Evolutionary conservation across 1,284 basidiomycete genomes (phyloP), one percentile per base, ranked within the genome.

Genomic region (Ustilago loliicola): DNA sequence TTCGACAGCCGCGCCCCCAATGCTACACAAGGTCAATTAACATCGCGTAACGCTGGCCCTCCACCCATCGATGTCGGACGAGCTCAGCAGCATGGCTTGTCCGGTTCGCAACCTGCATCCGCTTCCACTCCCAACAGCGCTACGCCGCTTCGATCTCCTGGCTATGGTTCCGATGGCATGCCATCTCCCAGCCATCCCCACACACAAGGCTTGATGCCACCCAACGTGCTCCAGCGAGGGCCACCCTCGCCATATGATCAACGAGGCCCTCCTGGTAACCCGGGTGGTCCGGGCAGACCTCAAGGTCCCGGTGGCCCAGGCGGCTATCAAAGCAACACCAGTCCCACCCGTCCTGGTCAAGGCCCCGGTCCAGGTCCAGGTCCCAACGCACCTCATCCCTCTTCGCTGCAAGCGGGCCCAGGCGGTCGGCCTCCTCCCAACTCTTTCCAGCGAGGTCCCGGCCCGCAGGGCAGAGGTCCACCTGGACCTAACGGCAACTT

Each of bases 221-320:
- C 75, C 3, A 73, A 73, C 27, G 67, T 77, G 23, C 59, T 77
- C 13, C 75, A 77, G 40, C 61, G 74, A 45, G 74, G 74, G 1
- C 66, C 74, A 7, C 74, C 73, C n/a, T 64, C 61, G 17, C 61
- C 68, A 2, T 64, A 71, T 25, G 65, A 52, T 7, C 67, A 66
- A 27, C 47, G 54, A 50, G 61, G 66, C 21, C 55, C 54, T 50
- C 69, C 23, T 10, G 51, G 50, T n/a, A 30, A 23, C 7, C 48
- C 59, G 21, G 32, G 36, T 48, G 53, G 53, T 36, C 45, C 53
- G 1, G 27, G 40, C 42, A 61, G 62, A n/a, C 53, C 66, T 25
- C 40, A 29, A 19, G 57, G 52, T 34, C 56, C 61, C 15, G 47
- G 34, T 21, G 54, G 42, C 36, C 64, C 64, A 6, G 11, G 23